phyloP scores from a whole-genome alignment of 176 grass and related monocot genomes.

The Poa pratensis region DNA sequence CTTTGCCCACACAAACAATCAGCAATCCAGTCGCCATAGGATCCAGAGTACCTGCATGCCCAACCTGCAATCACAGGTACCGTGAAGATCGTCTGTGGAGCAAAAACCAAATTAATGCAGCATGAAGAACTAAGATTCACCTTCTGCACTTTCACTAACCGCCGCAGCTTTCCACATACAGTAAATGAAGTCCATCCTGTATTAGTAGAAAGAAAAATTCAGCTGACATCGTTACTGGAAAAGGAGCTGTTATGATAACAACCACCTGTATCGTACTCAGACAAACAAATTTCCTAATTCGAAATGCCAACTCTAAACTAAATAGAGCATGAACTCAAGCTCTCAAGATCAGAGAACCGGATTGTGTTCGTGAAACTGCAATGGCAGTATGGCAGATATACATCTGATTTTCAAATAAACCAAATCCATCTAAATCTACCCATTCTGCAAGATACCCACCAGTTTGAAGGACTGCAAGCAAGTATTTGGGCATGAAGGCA shows the following conservation, averaged over 20 bases:
- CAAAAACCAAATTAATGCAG: neutral
- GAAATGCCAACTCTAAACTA: neutral
- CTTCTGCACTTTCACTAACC: constrained; percentile 96
- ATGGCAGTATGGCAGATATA: neutral
- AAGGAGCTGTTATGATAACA: neutral
- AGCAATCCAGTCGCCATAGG: constrained; percentile 95
- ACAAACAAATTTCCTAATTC: neutral
- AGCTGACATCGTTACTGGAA: neutral
- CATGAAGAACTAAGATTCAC: constrained; percentile 29
- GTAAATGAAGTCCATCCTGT: constrained; percentile 99
- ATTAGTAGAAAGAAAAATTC: constrained; percentile 34
- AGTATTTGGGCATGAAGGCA: neutral
- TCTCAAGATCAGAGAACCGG: neutral
- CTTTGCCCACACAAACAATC: constrained; percentile 96
- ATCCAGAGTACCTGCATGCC: constrained; percentile 93
- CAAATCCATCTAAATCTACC: neutral
- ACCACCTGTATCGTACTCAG: neutral
- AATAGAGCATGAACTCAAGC: neutral
- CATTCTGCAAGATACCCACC: neutral
- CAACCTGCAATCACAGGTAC: constrained; percentile 61
- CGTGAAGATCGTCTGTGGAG: neutral
- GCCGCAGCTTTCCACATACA: constrained; percentile 93
- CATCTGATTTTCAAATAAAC: neutral
- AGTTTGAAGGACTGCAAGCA: neutral
- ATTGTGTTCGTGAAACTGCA: neutral